Conservation (phyloP, 78 protist genomes). For the Dictyostelium discoideum region DNA sequence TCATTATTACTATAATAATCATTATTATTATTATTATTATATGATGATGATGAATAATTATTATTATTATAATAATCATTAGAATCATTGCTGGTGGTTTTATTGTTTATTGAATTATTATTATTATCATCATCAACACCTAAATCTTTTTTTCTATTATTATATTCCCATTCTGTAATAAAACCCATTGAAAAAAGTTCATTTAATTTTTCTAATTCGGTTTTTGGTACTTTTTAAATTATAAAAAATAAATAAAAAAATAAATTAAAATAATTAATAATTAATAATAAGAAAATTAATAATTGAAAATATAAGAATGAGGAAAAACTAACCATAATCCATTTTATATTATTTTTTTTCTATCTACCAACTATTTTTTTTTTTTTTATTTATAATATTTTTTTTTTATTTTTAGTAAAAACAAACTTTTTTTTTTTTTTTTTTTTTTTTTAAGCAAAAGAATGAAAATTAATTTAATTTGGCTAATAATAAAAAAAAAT, state of each 20-base stretch:
- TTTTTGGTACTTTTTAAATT: not conserved
- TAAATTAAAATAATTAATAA: not conserved
- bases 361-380: too few species aligned
- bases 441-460: too few species aligned
- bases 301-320: not conserved
- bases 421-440: too few species aligned
- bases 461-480: too few species aligned
- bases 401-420: not conserved
- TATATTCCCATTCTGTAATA: slow-evolving; percentile 44
- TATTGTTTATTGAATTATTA: not conserved
- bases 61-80: not conserved
- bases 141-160: slow-evolving; percentile 39
- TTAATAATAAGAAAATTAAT: not conserved
- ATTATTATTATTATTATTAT: not conserved
- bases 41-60: not conserved
- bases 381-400: not conserved
- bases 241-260: not conserved
- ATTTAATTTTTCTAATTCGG: slow-evolving; percentile 22
- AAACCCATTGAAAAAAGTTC: slow-evolving; percentile 43
- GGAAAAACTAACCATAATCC: not conserved
- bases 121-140: not conserved
- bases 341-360: not conserved
- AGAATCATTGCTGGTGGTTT: not conserved
- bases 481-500: not conserved
- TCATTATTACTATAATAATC: not conserved